Base-by-base conservation (phyloP, 371 early-diverging fungal species). In the Synchytrium microbalum region DNA sequence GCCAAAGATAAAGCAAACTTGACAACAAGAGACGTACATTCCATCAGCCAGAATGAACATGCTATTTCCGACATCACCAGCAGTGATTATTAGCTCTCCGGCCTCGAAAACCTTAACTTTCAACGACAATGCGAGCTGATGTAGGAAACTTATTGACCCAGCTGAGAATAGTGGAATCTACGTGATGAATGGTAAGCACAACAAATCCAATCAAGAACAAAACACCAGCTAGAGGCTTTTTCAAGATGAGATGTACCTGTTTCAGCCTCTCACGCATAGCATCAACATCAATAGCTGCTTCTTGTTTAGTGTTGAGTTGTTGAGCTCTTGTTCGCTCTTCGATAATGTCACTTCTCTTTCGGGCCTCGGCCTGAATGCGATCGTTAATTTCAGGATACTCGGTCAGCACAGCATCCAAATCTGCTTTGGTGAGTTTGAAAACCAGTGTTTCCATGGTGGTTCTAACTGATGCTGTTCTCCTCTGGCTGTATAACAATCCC, bases 41-140 rank as follows among this genome's bases (percentile, higher is more conserved):
- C 86, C 86, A 51, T 75, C 75, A 16, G 81, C 73, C 2, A 85
- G 75, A 59, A 84, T 76, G 65, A 73, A 84, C 84, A 85, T 82
- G 59, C 67, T 70, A 31, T 64, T 67, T 1, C 77, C 83, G 2
- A 71, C 70, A 19, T 78, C 79, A 24, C 71, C 84, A 62, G 81
- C 75, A 16, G 61, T 62, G 54, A 83, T 78, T 26, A 85, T 75
- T 53, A 65, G n/a, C 8, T 69, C 69, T 27, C 73, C 77, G 23
- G 72, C 62, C 53, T 72, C 52, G 60, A 57, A 70, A 3, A 72
- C 61, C 8, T 53, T 52, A 13, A 79, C 46, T 62, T 74, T 75
- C 14, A 75, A 52, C 0, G 67, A 46, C 54, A 79, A 64, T 0
- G 76, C 77, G 3, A 79, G 68, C 61, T 77, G 66, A 59, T 79